phyloP scores from a whole-genome alignment of 2,329 filamentous ascomycete genomes.

The Clarireedia hainanense region DNA sequence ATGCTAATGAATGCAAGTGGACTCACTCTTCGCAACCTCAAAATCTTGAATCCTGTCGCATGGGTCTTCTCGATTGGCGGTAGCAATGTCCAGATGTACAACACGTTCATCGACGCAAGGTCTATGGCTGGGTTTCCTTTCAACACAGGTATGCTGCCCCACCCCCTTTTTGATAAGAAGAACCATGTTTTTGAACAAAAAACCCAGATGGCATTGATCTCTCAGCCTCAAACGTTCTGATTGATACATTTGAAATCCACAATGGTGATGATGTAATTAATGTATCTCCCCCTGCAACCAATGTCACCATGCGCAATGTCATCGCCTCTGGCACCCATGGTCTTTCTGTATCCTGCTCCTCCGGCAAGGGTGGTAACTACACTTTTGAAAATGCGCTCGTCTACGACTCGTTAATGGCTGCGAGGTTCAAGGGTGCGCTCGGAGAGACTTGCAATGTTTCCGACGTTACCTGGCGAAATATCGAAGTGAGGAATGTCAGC shows the following conservation, averaged over 20 bases:
- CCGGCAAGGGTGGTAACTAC: neutral
- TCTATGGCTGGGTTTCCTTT: constrained; percentile 1
- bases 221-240: neutral
- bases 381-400: constrained; percentile 2
- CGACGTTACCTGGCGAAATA: constrained; percentile 2
- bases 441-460: neutral
- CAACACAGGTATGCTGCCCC: neutral
- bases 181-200: neutral
- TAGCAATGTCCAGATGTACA: constrained; percentile 1
- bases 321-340: constrained; percentile 3
- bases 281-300: neutral
- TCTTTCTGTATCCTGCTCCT: neutral
- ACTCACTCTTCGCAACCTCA: constrained; percentile 1
- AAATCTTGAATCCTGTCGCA: constrained; percentile 1
- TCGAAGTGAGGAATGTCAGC: constrained; percentile 1
- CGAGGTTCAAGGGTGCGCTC: neutral
- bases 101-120: constrained; percentile 1
- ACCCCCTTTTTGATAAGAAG: neutral
- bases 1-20: neutral
- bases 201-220: constrained; percentile 1
- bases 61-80: constrained; percentile 4
- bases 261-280: constrained; percentile 8
- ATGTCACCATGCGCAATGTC: constrained; percentile 1
- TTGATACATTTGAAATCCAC: constrained; percentile 4
- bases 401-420: constrained; percentile 2